Base-by-base conservation (phyloP, 1,284 basidiomycete species). In the Ganoderma resinaceum region DNA sequence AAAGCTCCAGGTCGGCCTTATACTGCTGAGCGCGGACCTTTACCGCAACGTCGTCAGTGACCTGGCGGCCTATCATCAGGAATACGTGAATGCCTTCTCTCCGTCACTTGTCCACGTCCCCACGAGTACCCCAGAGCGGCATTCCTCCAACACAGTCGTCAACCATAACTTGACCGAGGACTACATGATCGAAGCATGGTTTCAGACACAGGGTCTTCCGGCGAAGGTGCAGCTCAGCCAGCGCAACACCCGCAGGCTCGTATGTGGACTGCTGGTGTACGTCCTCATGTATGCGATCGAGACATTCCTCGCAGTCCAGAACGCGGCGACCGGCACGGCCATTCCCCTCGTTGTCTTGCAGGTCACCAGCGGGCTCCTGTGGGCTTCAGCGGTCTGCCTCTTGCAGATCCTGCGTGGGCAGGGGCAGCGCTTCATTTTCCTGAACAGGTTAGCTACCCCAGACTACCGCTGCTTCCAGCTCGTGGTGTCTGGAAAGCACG, bases 171-270 rank as follows among this genome's bases (percentile, higher is more conserved):
- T 55, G 40, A 70, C 69, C 3, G 69, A 70, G 59, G 69, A 70
- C 62, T 70, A 70, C 60, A 70, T 70, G 69, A 43, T 70, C n/a
- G 69, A 70, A 37, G 69, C 66, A 11, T 70, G 69, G 69, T 70
- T 70, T 61, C 69, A 66, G 60, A 70, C 69, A 4, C 69, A 70
- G 31, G 69, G 69, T 26, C 63, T 59, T 14, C 69, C 69, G 18
- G 69, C 69, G 14, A 67, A 64, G 60, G 66, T 70, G 29, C 66
- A 70, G 57, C 66, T 70, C 23, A 63, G 61, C 55, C 66, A 67
- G 61, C 42, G 37, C 18, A 65, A 62, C 61, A 66, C 43, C 33
- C 62, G 61, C 9, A 66, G 69, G 14, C 40, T 49, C 26, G 53
- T 70, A 33, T 60, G 62, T 23, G 65, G 69, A 35, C 26, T 66